Base-by-base conservation (phyloP, 2,329 filamentous ascomycete species). In the Fusarium dlaminii region DNA sequence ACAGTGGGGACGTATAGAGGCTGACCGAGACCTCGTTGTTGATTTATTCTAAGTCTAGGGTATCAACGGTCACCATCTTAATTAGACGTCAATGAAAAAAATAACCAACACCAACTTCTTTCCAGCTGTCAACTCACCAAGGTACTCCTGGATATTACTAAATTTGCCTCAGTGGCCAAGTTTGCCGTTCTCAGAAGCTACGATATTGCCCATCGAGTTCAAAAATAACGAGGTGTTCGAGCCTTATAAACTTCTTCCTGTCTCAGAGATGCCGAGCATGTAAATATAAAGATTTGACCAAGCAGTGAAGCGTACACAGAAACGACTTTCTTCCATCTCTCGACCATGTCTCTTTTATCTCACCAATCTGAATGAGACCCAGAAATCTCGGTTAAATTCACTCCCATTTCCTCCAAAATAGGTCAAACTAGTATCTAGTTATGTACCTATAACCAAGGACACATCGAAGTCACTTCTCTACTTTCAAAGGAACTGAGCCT, bases 11-110 rank as follows among this genome's bases (percentile, higher is more conserved):
- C 42, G 18, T 4, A 27, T 24, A 61, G 67, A 57, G 32, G 48
- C 59, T 59, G 63, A 68, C 57, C 52, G 36, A 72, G 63, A 64
- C 42, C 69, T 55, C 57, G 68, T 72, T 68, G 40, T 32, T 58
- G n/a, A 45, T 57, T 24, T 29, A 32, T 36, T 30, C n/a, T 3
- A n/a, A 43, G 57, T 71, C 68, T 72, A 72, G 69, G 69, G 69
- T 72, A 68, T 43, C 7, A 43, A 46, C 40, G 6, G 67, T 54
- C 52, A 54, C 27, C 36, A 70, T 66, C 58, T 70, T 60, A 24
- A 48, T 58, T 34, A 37, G 27, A 66, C 49, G 34, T 69, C 66
- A 58, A 32, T 56, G 17, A 34, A n/a, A 13, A 43, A 24, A 39
- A 24, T 40, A 22, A 12, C 24, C 9, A 24, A 32, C 32, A 30